Conservation (phyloP, 441 rosid species). For the Theobroma grandiflorum region DNA sequence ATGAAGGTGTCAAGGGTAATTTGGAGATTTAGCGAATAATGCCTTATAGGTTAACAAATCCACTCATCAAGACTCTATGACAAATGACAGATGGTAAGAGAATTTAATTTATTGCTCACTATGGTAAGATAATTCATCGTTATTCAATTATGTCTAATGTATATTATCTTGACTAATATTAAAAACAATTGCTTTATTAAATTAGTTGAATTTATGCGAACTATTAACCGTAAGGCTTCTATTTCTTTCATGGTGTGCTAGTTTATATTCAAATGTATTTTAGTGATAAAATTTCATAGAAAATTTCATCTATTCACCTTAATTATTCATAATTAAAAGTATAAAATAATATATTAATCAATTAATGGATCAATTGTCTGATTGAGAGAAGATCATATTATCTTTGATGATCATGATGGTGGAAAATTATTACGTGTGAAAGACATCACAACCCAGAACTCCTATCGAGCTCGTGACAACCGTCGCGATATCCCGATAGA, state of each 20-base stretch:
- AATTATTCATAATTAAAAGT: too few species aligned
- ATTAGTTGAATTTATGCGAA: neutral
- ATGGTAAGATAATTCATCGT: conserved; percentile 5
- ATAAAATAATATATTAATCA: too few species aligned
- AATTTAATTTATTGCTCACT: conserved; percentile 23
- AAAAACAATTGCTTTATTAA: neutral
- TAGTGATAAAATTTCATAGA: neutral
- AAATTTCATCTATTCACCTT: too few species aligned
- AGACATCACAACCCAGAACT: too few species aligned
- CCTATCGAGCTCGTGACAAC: too few species aligned
- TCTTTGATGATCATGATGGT: too few species aligned
- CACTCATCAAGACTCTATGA: neutral
- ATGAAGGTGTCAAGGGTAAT: neutral
- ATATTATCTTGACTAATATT: neutral
- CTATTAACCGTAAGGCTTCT: neutral
- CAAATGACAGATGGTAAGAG: neutral
- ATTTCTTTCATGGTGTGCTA: neutral
- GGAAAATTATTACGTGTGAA: too few species aligned
- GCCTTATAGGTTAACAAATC: too few species aligned
- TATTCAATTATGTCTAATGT: conserved; percentile 19
- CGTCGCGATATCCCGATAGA: too few species aligned
- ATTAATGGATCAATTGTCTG: too few species aligned
- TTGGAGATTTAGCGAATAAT: neutral
- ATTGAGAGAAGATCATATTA: too few species aligned
- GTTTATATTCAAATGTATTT: neutral